Conservation (phyloP, 1,284 basidiomycete genomes). For the Meira miltonrushii region DNA sequence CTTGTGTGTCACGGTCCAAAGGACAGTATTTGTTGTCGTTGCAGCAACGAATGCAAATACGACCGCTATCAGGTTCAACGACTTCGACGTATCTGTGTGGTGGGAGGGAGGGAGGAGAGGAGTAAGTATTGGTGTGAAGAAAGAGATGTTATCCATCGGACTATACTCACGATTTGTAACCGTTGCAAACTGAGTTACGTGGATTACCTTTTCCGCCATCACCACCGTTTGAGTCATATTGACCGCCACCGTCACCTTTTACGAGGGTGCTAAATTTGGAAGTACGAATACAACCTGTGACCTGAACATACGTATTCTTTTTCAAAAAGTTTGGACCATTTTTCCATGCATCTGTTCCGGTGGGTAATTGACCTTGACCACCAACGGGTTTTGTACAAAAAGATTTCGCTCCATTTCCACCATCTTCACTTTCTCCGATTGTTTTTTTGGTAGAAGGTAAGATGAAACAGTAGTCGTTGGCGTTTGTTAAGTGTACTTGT, state of each 20-base stretch:
- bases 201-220: constrained; percentile 45
- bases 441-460: background rate
- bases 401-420: background rate
- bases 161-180: constrained; percentile 22
- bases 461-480: background rate
- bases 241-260: constrained; percentile 38
- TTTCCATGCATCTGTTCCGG: background rate
- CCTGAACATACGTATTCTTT: constrained; percentile 22
- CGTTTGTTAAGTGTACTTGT: no score
- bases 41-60: constrained; percentile 48
- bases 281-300: constrained; percentile 29
- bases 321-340: constrained; percentile 16
- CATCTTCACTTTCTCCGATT: background rate
- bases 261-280: constrained; percentile 17
- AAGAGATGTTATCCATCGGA: no score
- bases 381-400: background rate
- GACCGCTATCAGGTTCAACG: constrained; percentile 35
- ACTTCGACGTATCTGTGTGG: constrained; percentile 36
- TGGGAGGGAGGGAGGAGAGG: no score
- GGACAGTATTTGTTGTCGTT: constrained; percentile 24
- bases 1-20: constrained; percentile 18
- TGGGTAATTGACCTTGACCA: constrained; percentile 15
- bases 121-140: no score
- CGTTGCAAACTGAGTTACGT: constrained; percentile 28
- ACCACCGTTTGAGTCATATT: constrained; percentile 49